Evolutionary conservation across 164 flowering plant genomes (phyloP).

Genomic region (Annona squamosa): DNA sequence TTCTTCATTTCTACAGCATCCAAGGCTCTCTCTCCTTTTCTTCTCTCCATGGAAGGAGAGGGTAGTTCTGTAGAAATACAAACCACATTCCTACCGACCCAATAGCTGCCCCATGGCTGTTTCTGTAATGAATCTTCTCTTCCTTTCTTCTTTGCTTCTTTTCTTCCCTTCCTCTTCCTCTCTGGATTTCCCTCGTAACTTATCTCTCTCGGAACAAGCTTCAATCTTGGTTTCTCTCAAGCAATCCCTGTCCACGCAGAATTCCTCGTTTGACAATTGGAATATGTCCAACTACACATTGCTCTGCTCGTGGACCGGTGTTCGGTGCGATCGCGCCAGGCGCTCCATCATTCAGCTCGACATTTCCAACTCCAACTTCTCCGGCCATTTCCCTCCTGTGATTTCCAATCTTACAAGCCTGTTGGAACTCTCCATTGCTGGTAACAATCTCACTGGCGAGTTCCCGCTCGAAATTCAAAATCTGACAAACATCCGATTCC

Average conservation of each 20-base stretch:
- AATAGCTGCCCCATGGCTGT: slow-evolving; percentile 25
- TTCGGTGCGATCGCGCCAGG: slow-evolving; percentile 34
- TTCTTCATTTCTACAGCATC: slow-evolving; percentile 12
- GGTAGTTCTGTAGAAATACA: slow-evolving; percentile 14
- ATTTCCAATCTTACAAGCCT: slow-evolving; percentile 33
- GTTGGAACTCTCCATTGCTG: slow-evolving; percentile 32
- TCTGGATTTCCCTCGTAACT: slow-evolving; percentile 25
- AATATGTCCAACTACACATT: slow-evolving; percentile 33
- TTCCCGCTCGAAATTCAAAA: slow-evolving; percentile 33
- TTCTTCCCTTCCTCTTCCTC: slow-evolving; percentile 14
- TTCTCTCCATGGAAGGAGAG: slow-evolving; percentile 15
- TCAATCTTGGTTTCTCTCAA: slow-evolving; percentile 40
- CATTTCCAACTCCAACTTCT: slow-evolving; percentile 40
- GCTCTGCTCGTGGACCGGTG: slow-evolving; percentile 56
- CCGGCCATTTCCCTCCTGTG: slow-evolving; percentile 38
- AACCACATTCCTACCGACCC: slow-evolving; percentile 4
- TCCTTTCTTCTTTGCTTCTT: slow-evolving; percentile 19
- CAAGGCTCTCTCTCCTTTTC: slow-evolving; percentile 7
- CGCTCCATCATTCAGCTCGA: slow-evolving; percentile 33
- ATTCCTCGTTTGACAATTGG: slow-evolving; percentile 34
- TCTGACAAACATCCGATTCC: slow-evolving; percentile 31
- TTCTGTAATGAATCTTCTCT: slow-evolving; percentile 16
- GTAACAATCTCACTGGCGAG: slow-evolving; percentile 33
- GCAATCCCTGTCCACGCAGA: slow-evolving; percentile 21
- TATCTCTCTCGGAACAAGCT: slow-evolving; percentile 38